Evolutionary conservation across 2,329 filamentous ascomycete species (phyloP), one percentile per base, ranked within the genome.

Genomic region (Pezicula radicicola): DNA sequence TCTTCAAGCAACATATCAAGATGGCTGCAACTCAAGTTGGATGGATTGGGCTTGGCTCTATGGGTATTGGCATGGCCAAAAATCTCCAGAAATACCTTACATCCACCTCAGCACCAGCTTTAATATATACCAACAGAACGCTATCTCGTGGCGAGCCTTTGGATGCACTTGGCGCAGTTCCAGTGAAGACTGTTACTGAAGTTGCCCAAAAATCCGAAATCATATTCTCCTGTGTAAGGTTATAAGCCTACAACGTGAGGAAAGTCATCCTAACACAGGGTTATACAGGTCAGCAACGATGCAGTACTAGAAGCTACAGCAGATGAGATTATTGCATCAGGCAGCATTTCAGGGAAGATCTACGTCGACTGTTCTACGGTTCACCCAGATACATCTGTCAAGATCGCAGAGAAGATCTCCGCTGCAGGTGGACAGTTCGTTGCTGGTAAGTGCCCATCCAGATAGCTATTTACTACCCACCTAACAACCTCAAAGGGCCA

Each of bases 81-180:
- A 60, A 60, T 50, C 56, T 63, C 3, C 62, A 63, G 41, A 63
- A 63, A n/a, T 48, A 63, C 33, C 55, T 65, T 3, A 56, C 42
- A 37, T 41, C 42, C 9, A 49, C 48, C 4, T 53, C 41, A 12
- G 51, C 57, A 9, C 59, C 56, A 8, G 33, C 54, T 28, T 61
- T 73, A 33, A 51, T 71, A 15, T 74, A 69, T 53, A 67, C 68
- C 13, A 74, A 74, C 57, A 67, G 72, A 44, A 74, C 72, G 3
- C 60, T 72, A 48, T 65, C 69, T 30, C 69, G 68, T 10, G 71
- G 71, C 10, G 62, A 68, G 6, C 44, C 66, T 15, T 58, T 74
- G 27, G 63, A 69, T 53, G 61, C 59, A 9, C 55, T 72, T 9
- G 71, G 71, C 5, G 71, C 58, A 18, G 54, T 63, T 1, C 62